phyloP scores from a whole-genome alignment of 2,329 filamentous ascomycete species.

The Intubia oerlemansii region DNA sequence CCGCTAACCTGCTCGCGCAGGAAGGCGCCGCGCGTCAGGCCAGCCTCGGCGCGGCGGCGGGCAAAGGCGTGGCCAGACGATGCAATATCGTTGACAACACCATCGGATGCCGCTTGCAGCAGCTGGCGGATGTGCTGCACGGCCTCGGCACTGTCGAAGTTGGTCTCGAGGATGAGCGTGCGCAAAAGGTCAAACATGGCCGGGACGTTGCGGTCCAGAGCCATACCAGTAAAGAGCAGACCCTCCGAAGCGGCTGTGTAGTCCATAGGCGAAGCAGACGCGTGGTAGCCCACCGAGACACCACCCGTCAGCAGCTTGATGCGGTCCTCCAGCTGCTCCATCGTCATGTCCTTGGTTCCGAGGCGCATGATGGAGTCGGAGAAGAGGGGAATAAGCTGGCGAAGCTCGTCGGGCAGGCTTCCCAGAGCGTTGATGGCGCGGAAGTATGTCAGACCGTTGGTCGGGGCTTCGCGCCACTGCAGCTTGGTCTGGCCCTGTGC shows the following conservation, averaged over 20 bases:
- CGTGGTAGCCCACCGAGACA: constrained; percentile 65
- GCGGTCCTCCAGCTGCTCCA: constrained; percentile 86
- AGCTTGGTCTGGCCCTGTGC: constrained; percentile 25
- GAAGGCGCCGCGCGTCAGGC: constrained; percentile 49
- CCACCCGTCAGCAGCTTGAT: constrained; percentile 96
- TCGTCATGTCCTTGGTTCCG: constrained; percentile 67
- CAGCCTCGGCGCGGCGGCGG: constrained; percentile 61
- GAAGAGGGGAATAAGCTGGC: constrained; percentile 72
- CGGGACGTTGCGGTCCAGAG: constrained; percentile 72
- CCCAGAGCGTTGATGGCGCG: constrained; percentile 65
- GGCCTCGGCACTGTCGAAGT: constrained; percentile 71
- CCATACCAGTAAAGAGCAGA: constrained; percentile 65
- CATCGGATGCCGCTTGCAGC: constrained; percentile 68
- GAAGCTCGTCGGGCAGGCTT: constrained; percentile 63
- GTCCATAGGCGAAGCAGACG: constrained; percentile 55
- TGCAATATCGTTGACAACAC: constrained; percentile 78
- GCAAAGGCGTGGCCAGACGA: constrained; percentile 79
- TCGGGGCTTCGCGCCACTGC: constrained; percentile 82
- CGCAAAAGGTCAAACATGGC: constrained; percentile 77
- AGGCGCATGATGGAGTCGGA: constrained; percentile 84
- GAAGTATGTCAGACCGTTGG: constrained; percentile 93
- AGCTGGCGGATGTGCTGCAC: constrained; percentile 69
- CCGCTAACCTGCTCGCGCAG: constrained; percentile 71
- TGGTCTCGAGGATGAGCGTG: constrained; percentile 63
- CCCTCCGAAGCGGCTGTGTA: constrained; percentile 57